Base-by-base conservation (phyloP, 1,284 basidiomycete genomes). In the Cryptococcus sp. region DNA sequence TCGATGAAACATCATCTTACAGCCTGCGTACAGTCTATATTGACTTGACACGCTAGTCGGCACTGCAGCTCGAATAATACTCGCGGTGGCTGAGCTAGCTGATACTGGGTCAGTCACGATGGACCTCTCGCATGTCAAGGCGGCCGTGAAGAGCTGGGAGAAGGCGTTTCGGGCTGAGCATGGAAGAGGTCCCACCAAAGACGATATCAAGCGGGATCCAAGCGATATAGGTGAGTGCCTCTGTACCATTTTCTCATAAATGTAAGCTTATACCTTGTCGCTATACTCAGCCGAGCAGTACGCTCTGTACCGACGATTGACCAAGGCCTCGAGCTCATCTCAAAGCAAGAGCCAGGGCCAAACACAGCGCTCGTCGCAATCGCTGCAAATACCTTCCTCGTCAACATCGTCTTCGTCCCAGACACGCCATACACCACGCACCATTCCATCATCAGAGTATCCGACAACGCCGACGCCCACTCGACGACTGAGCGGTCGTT, bases 81-180 rank as follows among this genome's bases (percentile, higher is more conserved):
- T 35, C 30, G 10, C 30, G 30, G 5, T 35, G 10, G 30, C 30
- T 35, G 30, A 5, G 5, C 30, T 35, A 13, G 30, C 22, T 45
- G 42, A 42, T 7, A 16, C 41, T 41, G 3, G 3, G 42, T 22
- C 42, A 41, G 11, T 11, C 39, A 50, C 16, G 39, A 70, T 72
- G 70, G 70, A 75, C 22, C 66, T 80, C 20, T 53, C 83, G 15
- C 69, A 80, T 25, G 79, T 92, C 50, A 86, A 87, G 40, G 81
- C 87, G 54, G 85, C 89, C 65, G 87, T 94, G 66, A 93, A 93
- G 75, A 63, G 81, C 39, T 94, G 91, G 88, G 91, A 93, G 71
- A 86, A 86, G 65, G 80, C 81, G 6, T 94, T 93, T 78, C 85
- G 82, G 61, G 77, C 81, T 0, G 69, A 73, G 3, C 78, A 91